Evolutionary conservation across 345 rosid species (phyloP).

Genomic region (Boechera stricta): DNA sequence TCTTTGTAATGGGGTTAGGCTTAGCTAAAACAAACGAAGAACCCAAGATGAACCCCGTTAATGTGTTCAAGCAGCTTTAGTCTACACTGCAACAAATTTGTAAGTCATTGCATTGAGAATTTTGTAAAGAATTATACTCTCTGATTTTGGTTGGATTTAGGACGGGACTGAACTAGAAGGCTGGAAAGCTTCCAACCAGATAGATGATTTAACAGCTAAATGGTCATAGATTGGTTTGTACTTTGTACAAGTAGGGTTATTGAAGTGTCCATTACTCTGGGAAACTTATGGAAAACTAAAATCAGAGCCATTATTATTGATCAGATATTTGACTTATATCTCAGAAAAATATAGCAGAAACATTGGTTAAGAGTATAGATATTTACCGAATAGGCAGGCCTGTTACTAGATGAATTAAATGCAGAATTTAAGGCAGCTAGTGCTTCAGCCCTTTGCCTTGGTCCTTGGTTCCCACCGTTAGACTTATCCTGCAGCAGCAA

Average conservation of each 20-base stretch:
- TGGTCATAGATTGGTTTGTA: neutral
- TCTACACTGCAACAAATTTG: conserved; percentile 1
- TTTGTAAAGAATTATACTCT: neutral
- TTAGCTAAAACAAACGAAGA: conserved; percentile 9
- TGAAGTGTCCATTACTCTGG: neutral
- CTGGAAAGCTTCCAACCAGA: conserved; percentile 12
- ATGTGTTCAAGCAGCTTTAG: conserved; percentile 10
- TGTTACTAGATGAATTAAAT: conserved; percentile 68
- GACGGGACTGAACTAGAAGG: conserved; percentile 1
- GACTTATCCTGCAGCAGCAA: conserved; percentile 44
- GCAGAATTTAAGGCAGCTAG: conserved; percentile 92
- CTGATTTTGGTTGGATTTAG: neutral
- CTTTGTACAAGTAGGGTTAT: conserved; percentile 7
- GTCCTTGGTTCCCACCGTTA: conserved; percentile 76
- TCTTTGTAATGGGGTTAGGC: neutral
- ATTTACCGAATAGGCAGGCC: conserved; percentile 56
- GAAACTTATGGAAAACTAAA: neutral
- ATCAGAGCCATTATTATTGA: neutral
- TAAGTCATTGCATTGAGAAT: neutral
- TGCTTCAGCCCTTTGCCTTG: conserved; percentile 97
- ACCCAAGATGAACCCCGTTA: neutral
- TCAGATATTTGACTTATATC: neutral
- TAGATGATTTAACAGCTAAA: neutral
- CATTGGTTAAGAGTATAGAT: neutral
- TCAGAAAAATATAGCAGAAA: neutral